A percentile compares a stretch with the other conserved stretches of the same genome.
phyloP scores from a whole-genome alignment of 2,329 filamentous ascomycete genomes.

The Xylaria digitata region DNA sequence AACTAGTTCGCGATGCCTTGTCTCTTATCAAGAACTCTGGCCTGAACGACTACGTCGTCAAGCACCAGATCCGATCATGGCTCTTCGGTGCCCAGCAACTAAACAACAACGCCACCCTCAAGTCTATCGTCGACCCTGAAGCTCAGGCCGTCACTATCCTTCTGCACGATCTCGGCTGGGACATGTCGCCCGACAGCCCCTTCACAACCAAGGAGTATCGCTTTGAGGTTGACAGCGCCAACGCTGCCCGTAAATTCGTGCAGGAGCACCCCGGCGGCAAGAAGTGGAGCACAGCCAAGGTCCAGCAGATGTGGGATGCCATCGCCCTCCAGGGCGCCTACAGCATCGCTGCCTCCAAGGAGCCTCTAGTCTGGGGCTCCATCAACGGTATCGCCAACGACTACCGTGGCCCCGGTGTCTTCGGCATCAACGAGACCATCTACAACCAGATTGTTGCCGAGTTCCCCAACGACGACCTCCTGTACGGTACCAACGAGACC shows the following conservation, averaged over 20 bases:
- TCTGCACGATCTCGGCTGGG: slow-evolving; percentile 40
- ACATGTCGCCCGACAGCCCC: slow-evolving; percentile 33
- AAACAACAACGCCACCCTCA: slow-evolving; percentile 37
- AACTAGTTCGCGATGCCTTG: slow-evolving; percentile 35
- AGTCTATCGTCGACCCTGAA: slow-evolving; percentile 30
- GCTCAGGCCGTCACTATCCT: slow-evolving; percentile 33
- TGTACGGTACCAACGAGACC: slow-evolving; percentile 38
- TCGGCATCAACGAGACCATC: slow-evolving; percentile 36
- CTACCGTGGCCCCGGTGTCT: slow-evolving; percentile 26
- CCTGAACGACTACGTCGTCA: slow-evolving; percentile 33
- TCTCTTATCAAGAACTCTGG: slow-evolving; percentile 34
- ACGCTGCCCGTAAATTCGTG: slow-evolving; percentile 32
- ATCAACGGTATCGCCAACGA: slow-evolving; percentile 35
- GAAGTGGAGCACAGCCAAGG: slow-evolving; percentile 31
- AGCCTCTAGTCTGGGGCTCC: slow-evolving; percentile 33
- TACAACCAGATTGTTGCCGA: slow-evolving; percentile 31
- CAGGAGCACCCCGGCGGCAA: slow-evolving; percentile 31
- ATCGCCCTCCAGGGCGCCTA: slow-evolving; percentile 36
- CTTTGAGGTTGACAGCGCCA: slow-evolving; percentile 40
- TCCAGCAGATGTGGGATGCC: slow-evolving; percentile 37
- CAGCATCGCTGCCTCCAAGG: slow-evolving; percentile 32
- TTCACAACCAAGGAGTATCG: slow-evolving; percentile 30
- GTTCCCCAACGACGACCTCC: slow-evolving; percentile 35
- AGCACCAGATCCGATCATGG: slow-evolving; percentile 39
- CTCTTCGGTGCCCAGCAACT: slow-evolving; percentile 37